Evolutionary conservation across 78 protist species (phyloP), one percentile per base, ranked within the genome.

Genomic region (Bodo saltans): DNA sequence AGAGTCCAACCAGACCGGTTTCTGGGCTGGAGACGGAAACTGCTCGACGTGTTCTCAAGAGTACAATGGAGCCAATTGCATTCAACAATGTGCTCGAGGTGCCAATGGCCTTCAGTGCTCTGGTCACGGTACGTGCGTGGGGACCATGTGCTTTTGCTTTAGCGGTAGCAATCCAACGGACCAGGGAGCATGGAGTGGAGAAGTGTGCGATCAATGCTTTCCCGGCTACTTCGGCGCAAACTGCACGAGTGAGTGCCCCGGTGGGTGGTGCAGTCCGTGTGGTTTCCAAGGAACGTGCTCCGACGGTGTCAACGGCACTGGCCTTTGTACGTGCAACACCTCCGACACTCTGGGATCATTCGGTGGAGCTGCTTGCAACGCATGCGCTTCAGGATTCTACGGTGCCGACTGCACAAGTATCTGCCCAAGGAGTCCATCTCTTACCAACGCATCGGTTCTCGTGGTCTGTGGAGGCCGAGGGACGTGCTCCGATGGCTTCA

Each of bases 181-280:
- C n/a, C 1, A 4, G 17, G 81, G 81, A 26, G 17, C 4, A 3
- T 76, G 11, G 27, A 2, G 33, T 3, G 81, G 81, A 3, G 12
- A 1, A 8, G 81, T 28, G 12, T 76, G 81, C 12, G 81, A 76
- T 2, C 4, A 39, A 30, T 78, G 83, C 32, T 11, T 4, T 21
- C 26, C 3, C 39, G 83, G 83, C 1, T 78, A 42, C 83, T 78
- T 11, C 70, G 83, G 83, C 1, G 37, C 68, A 29, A 1, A 2
- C 42, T 78, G 83, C 72, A 4, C 42, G n/a, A 17, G 37, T 11
- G 70, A 78, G 32, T 78, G 83, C 60, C 70, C 70, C 38, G 83
- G 83, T 21, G 83, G 83, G 25, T 11, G 72, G 2, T 42, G 71
- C 68, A 35, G 37, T 28, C 53, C 68, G 27, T 78, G 83, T 29